phyloP scores from a whole-genome alignment of 208 protist species.

The Naegleria gruberi region DNA sequence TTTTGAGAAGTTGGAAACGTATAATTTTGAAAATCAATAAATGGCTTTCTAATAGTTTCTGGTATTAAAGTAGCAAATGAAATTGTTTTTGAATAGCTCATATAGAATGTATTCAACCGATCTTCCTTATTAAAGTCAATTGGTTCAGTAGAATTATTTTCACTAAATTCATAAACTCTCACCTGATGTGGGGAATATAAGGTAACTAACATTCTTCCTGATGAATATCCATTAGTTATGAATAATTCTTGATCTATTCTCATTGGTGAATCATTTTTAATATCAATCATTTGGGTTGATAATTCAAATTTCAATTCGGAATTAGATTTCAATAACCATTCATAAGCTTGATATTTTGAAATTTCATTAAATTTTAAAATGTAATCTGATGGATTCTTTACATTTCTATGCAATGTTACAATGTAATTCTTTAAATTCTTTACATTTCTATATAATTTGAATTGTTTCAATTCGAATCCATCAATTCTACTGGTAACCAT shows the following conservation, averaged over 20 bases:
- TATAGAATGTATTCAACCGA: neutral
- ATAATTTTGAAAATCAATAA: neutral
- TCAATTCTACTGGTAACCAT: too few species aligned
- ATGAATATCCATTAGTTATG: neutral
- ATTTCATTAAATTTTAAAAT: too few species aligned
- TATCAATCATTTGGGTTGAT: too few species aligned
- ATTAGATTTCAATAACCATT: too few species aligned
- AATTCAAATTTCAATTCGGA: too few species aligned
- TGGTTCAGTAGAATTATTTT: neutral
- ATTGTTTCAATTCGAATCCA: too few species aligned
- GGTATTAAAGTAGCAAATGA: neutral
- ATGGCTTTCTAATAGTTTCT: neutral
- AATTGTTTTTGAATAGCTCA: neutral
- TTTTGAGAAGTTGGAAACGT: neutral
- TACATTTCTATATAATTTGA: too few species aligned
- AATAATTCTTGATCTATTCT: neutral
- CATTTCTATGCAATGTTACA: too few species aligned
- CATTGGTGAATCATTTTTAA: neutral
- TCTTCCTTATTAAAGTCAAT: neutral
- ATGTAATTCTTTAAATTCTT: too few species aligned
- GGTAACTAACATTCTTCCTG: neutral
- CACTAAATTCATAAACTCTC: neutral
- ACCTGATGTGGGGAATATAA: neutral
- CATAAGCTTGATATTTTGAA: too few species aligned
- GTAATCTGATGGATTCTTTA: too few species aligned